Conservation (phyloP, 1,284 basidiomycete species). For the Athelia psychrophila region DNA sequence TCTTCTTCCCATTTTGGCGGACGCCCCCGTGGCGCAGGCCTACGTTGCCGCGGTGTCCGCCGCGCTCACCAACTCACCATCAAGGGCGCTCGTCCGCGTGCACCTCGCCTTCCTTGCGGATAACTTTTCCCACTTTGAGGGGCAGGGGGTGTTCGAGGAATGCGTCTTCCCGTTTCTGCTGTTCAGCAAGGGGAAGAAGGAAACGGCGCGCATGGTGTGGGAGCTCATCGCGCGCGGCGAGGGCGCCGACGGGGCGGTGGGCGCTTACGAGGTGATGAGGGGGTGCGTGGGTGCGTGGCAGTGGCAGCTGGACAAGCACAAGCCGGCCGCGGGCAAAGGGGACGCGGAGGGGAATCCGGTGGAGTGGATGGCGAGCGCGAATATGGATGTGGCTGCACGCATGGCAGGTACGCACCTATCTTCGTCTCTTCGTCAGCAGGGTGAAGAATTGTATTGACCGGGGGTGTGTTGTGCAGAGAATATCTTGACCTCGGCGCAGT, state of each 20-base stretch:
- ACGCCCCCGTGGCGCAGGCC: conserved; percentile 24
- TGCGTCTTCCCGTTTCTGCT: conserved; percentile 75
- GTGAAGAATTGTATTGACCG: background rate
- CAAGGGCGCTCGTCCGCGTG: conserved; percentile 50
- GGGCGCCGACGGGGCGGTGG: conserved; percentile 22
- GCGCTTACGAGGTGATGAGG: conserved; percentile 38
- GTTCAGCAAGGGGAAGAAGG: conserved; percentile 67
- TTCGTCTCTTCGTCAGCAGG: too few relatives aligned
- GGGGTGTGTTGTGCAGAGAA: conserved; percentile 47
- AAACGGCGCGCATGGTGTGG: conserved; percentile 65
- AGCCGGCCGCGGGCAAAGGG: conserved; percentile 25
- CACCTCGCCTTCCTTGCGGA: conserved; percentile 65
- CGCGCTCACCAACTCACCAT: conserved; percentile 40
- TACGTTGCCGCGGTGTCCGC: conserved; percentile 51
- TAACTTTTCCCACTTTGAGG: conserved; percentile 36
- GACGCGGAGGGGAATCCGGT: conserved; percentile 31
- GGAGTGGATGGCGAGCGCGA: conserved; percentile 48
- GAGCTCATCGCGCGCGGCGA: conserved; percentile 43
- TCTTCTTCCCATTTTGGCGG: conserved; percentile 44
- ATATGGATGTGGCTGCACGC: conserved; percentile 48
- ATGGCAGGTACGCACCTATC: conserved; percentile 55
- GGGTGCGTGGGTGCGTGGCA: conserved; percentile 45
- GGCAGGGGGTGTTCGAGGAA: conserved; percentile 48
- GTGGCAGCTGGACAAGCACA: conserved; percentile 23
- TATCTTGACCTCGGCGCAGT: conserved; percentile 47